These are phyloP conservation scores for Geranium brycei DNA, from an alignment of 345 rosid genomes.

Conservation along the genomic window DNA sequence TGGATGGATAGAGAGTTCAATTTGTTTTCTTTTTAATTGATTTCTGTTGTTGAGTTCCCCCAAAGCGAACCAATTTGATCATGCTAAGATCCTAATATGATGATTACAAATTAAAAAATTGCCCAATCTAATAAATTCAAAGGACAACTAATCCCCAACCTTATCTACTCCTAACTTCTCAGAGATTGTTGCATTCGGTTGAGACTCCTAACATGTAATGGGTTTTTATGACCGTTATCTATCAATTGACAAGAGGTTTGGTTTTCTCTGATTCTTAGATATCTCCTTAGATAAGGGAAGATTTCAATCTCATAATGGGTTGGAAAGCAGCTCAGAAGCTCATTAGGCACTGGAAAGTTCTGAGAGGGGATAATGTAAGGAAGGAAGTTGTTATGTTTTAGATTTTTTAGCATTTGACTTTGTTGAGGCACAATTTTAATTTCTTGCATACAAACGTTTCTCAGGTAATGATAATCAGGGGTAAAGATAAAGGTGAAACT, in stretches of 20 bases:
- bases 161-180: too few relatives aligned
- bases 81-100: too few relatives aligned
- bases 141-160: too few relatives aligned
- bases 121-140: too few relatives aligned
- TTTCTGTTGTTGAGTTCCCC: too few relatives aligned
- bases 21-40: too few relatives aligned
- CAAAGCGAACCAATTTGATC: too few relatives aligned
- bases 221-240: not conserved
- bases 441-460: not conserved
- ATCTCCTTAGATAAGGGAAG: not conserved
- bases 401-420: not conserved
- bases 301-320: constrained; percentile 37
- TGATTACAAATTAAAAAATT: too few relatives aligned
- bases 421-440: not conserved
- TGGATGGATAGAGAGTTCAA: too few relatives aligned
- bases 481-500: constrained; percentile 80
- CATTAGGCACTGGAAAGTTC: constrained; percentile 89
- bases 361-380: constrained; percentile 90
- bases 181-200: too few relatives aligned
- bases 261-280: not conserved
- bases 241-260: not conserved
- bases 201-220: not conserved
- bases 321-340: constrained; percentile 99
- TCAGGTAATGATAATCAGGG: constrained; percentile 76
- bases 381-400: not conserved